A percentile compares a stretch with the other conserved stretches of the same genome.
Conservation (phyloP, 495 filamentous ascomycete species). For the Viridothelium virens region DNA sequence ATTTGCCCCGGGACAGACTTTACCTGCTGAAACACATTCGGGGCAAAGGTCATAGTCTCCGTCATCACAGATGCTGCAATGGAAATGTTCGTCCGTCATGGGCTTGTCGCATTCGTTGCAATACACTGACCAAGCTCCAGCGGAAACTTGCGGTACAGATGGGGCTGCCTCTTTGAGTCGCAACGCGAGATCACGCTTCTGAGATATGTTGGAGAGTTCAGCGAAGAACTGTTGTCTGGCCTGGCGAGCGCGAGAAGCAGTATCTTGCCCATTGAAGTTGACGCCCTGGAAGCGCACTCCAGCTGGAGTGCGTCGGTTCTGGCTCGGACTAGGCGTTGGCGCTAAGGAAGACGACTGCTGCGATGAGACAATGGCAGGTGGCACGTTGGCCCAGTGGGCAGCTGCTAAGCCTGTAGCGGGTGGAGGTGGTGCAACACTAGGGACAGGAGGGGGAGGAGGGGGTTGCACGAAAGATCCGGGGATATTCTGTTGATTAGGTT, state of each 20-base stretch:
- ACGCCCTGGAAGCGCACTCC: background rate
- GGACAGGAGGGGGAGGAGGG: conserved; percentile 6
- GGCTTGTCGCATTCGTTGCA: conserved; percentile 82
- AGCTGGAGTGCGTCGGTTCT: background rate
- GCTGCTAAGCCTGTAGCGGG: conserved; percentile 1
- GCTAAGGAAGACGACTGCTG: conserved; percentile 15
- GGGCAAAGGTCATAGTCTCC: conserved; percentile 94
- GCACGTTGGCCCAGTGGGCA: background rate
- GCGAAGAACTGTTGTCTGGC: conserved; percentile 32
- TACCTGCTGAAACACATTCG: conserved; percentile 64
- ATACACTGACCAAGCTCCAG: conserved; percentile 58
- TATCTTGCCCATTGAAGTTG: conserved; percentile 22
- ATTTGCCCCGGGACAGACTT: conserved; percentile 62
- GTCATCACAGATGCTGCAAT: conserved; percentile 85
- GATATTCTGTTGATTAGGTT: conserved; percentile 13
- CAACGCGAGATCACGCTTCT: conserved; percentile 23
- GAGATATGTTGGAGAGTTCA: conserved; percentile 37
- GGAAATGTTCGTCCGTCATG: conserved; percentile 78
- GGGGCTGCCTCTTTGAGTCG: conserved; percentile 21
- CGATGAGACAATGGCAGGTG: conserved; percentile 25
- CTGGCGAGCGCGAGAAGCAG: conserved; percentile 18
- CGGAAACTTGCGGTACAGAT: conserved; percentile 31
- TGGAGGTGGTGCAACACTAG: background rate
- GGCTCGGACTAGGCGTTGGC: background rate
- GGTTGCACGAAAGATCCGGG: background rate